A percentile compares a stretch with the other conserved stretches of the same genome.
phyloP scores from a whole-genome alignment of 2,329 filamentous ascomycete genomes.

The Penicillium sp. region DNA sequence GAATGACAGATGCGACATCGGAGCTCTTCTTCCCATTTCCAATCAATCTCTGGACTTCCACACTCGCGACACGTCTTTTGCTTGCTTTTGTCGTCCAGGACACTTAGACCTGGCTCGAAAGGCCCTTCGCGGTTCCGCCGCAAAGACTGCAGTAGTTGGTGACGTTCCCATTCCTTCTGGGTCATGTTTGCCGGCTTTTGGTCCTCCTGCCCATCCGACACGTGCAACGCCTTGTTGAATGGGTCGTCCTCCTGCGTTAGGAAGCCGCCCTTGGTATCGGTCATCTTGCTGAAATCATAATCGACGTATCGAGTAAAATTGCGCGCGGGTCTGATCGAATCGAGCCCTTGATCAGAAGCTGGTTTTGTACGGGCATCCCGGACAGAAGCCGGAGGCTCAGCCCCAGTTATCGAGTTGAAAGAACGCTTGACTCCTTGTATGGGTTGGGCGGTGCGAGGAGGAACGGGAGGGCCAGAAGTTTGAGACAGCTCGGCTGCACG shows the following conservation, averaged over 20 bases:
- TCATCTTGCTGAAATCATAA: slow-evolving; percentile 98
- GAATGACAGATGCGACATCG: slow-evolving; percentile 68
- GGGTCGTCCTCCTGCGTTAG: slow-evolving; percentile 89
- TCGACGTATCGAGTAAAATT: slow-evolving; percentile 96
- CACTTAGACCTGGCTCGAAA: slow-evolving; percentile 85
- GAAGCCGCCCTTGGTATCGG: slow-evolving; percentile 95
- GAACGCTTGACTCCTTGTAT: slow-evolving; percentile 70
- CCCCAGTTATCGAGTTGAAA: slow-evolving; percentile 60
- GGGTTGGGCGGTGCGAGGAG: slow-evolving; percentile 39
- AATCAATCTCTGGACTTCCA: slow-evolving; percentile 81
- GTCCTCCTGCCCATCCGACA: slow-evolving; percentile 50
- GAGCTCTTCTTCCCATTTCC: slow-evolving; percentile 88
- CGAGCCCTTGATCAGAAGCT: slow-evolving; percentile 38
- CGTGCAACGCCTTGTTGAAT: slow-evolving; percentile 72
- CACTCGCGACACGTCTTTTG: slow-evolving; percentile 83
- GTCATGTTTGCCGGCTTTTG: slow-evolving; percentile 85
- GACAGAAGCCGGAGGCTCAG: slow-evolving; percentile 55
- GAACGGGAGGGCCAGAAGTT: slow-evolving; percentile 30
- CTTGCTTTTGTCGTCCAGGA: slow-evolving; percentile 60
- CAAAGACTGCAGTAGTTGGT: slow-evolving; percentile 71
- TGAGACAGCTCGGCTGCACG: slow-evolving; percentile 61
- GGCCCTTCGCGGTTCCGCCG: slow-evolving; percentile 73
- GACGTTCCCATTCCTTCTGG: slow-evolving; percentile 82
- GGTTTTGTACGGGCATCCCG: slow-evolving; percentile 62
- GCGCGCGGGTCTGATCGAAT: slow-evolving; percentile 68